phyloP scores from a whole-genome alignment of 2,329 filamentous ascomycete genomes.

The Lomentospora prolificans region DNA sequence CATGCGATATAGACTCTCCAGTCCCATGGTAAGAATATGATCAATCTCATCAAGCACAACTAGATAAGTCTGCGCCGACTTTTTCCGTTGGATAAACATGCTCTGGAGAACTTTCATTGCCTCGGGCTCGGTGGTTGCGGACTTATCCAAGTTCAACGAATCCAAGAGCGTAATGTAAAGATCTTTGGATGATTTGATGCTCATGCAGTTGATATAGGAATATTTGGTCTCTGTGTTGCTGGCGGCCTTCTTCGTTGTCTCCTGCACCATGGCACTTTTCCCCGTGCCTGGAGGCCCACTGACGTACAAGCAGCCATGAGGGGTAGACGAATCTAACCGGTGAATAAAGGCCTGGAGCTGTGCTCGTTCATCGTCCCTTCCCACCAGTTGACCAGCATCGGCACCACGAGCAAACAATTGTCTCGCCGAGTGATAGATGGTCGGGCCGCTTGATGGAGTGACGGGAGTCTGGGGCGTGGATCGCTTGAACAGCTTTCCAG shows the following conservation, averaged over 20 bases:
- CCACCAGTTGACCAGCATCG: constrained; percentile 64
- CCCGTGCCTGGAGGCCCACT: constrained; percentile 93
- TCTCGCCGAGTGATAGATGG: constrained; percentile 77
- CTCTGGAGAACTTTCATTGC: constrained; percentile 58
- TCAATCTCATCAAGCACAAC: constrained; percentile 93
- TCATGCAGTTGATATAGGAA: constrained; percentile 93
- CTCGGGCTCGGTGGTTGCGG: constrained; percentile 46
- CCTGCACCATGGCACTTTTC: constrained; percentile 86
- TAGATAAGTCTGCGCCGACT: constrained; percentile 53
- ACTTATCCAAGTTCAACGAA: constrained; percentile 47
- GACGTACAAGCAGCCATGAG: constrained; percentile 81
- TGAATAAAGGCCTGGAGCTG: constrained; percentile 63
- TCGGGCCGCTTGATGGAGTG: constrained; percentile 58
- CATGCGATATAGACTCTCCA: constrained; percentile 83
- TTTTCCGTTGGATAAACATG: constrained; percentile 57
- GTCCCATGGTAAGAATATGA: constrained; percentile 77
- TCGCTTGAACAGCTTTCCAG: constrained; percentile 65
- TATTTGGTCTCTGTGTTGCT: constrained; percentile 48
- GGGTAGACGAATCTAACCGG: constrained; percentile 46
- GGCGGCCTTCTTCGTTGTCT: constrained; percentile 56
- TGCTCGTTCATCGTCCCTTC: constrained; percentile 58
- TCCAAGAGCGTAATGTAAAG: constrained; percentile 72
- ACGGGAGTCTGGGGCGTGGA: constrained; percentile 66
- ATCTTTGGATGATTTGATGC: constrained; percentile 79
- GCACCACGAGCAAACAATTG: constrained; percentile 78